Evolutionary conservation across 139 green algal genomes (phyloP), one percentile per base, ranked within the genome.

Genomic region (Chlamydomonas eustigma): DNA sequence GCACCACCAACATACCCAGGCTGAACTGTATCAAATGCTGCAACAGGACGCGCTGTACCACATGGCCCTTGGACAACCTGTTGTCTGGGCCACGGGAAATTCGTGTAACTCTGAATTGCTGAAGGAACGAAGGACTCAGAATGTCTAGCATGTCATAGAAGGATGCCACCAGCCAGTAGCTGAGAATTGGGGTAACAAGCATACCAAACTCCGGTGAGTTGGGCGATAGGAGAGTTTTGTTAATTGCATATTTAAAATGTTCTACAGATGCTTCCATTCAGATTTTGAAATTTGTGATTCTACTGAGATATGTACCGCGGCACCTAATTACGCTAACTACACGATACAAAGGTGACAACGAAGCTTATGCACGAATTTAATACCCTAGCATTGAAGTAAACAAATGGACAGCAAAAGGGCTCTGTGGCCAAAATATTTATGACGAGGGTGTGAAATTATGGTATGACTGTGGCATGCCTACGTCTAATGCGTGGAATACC

Each of bases 21-120:
- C 52, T 28, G 1, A 71, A 34, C 78, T 93, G 88, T 4, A 93
- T 73, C 1, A 51, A 6, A 33, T 93, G 87, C 78, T 93, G 88
- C 34, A 91, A 51, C 37, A 93, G 70, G n/a, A 93, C 88, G 2
- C 87, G 87, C 44, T 51, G 25, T 2, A 90, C 75, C 4, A 93
- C 87, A 4, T 88, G 75, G 0, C 1, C 30, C 31, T 67, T 75
- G 1, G 76, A 69, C 25, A 83, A 35, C 0, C n/a, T 22, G 44
- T 87, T 87, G 8, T 12, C 34, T 1, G 68, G 64, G 0, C 75
- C 81, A 5, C 3, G 68, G 25, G 36, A 25, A 33, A 28, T 39
- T 6, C 77, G 77, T 1, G 71, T 64, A 0, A 83, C 66, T 12
- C 71, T 74, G 37, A 39, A 76, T n/a, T 50, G 50, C 28, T 84